Base-by-base conservation (phyloP, 2,329 filamentous ascomycete genomes). In the Pseudocercospora musae region DNA sequence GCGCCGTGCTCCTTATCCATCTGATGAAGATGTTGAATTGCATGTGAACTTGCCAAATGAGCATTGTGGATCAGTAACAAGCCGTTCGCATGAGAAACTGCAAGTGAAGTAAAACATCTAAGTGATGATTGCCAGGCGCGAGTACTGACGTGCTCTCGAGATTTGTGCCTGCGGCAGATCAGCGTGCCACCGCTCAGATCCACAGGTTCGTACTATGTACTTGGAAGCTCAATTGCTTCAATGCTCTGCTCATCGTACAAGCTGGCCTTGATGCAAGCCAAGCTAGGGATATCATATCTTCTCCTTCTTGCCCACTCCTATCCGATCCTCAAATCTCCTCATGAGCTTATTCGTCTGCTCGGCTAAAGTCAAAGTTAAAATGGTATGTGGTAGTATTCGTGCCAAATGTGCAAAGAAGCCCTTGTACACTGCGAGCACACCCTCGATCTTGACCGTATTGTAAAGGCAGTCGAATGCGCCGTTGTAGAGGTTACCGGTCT, bases 311-410 rank as follows among this genome's bases (percentile, higher is more conserved):
- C 68, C 66, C 21, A 68, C 63, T 53, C 73, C 57, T 42, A 87
- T 74, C 21, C 80, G 78, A 66, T 83, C 79, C 78, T 99, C 95
- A 33, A 96, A 78, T 75, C 86, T 89, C 68, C 89, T 85, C 80
- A 99, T 87, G 58, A 96, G 78, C 82, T 96, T 97, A 78, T 96
- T 97, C 9, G 95, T 98, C 81, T 99, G 95, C 79, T 99, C 95
- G 2, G 95, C 95, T 73, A 99, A 82, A 66, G 88, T 95, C 69
- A 99, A 84, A 0, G 94, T 99, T 49, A 69, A 66, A 75, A 86
- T 84, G 42, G 95, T 99, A 77, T 99, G 95, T 50, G 95, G 95
- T 72, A 99, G 80, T 72, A 99, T 98, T 71, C 95, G 84, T 31
- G 95, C 92, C 68, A 99, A 80, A 79, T 99, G 95, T 15, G 95